Evolutionary conservation across 371 early-diverging fungal genomes (phyloP), one percentile per base, ranked within the genome.

Genomic region (Mucor circinelloides): DNA sequence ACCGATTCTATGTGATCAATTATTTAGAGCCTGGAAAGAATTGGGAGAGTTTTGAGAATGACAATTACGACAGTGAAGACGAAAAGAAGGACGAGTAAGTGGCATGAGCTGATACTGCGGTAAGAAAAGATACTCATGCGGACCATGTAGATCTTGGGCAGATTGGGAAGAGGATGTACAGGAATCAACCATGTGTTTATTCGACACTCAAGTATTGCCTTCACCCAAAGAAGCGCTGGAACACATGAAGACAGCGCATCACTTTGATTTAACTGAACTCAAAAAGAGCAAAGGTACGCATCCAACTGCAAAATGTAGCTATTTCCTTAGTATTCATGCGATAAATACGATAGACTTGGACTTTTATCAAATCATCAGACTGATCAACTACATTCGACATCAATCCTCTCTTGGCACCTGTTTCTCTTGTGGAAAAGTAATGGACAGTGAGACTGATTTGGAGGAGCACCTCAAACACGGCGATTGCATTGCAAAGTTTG

Each of bases 1-100:
- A 98, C 76, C 89, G 93, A 36, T 97, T 94, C 77, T 98, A 97
- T 73, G 89, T 98, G n/a, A 90, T 96, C 74, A 98, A 98, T 72
- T 97, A 96, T 66, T 68, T 92, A 62, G 95, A 97, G 72, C 94
- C 95, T 2, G 95, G 95, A 46, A 93, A 93, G 75, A 93, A 93
- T 83, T 94, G 96, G 95, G 95, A 95, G 77, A 87, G 80, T 34
- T 90, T 92, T 67, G 93, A 95, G 71, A 87, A 86, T 30, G 95
- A 94, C 61, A 83, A 84, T 31, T 87, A 87, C 66, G 94, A 95
- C 9, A 89, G 90, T 62, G 95, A 91, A 27, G 92, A 92, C 44
- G 93, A 90, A 30, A 84, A 83, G 17, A 75, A 77, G 8, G 89
- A 89, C 58, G 88, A 87, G 82, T 86, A 79, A 68, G 86, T 77